Conservation (phyloP, 805 yeast species). For the Scheffersomyces spartinae region DNA sequence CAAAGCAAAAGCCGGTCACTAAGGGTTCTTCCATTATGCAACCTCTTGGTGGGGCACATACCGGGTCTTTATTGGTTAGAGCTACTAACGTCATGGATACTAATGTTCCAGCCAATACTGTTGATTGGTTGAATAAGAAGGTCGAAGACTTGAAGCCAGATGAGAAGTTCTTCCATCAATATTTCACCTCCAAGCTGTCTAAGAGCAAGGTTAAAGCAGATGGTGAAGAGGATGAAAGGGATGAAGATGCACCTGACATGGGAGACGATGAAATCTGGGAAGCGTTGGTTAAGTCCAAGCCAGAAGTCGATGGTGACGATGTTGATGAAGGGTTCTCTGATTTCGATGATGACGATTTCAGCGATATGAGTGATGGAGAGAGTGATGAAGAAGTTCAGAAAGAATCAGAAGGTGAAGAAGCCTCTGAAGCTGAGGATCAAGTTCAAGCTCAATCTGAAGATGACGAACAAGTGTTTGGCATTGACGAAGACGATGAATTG, state of each 20-base stretch:
- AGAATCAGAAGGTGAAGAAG: conserved; percentile 3
- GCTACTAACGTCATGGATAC: conserved; percentile 35
- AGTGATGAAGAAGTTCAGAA: conserved; percentile 22
- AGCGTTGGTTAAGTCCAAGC: conserved; percentile 64
- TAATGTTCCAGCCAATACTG: conserved; percentile 69
- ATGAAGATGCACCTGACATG: conserved; percentile 33
- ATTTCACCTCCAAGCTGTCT: conserved; percentile 53
- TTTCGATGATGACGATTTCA: conserved; percentile 34
- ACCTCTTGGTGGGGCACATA: conserved; percentile 81
- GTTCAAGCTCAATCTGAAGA: conserved; percentile 12
- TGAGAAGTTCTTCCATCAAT: conserved; percentile 80
- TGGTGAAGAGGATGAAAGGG: conserved; percentile 17
- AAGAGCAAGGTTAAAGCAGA: conserved; percentile 15
- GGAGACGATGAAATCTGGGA: conserved; percentile 72
- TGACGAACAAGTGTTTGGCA: conserved; percentile 10
- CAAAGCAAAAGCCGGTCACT: conserved; percentile 62
- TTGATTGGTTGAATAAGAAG: conserved; percentile 67
- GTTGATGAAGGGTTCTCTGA: conserved; percentile 23
- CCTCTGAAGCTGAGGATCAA: conserved; percentile 7
- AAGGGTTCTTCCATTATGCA: conserved; percentile 95
- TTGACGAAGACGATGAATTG: conserved; percentile 18
- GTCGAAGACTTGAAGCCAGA: conserved; percentile 67
- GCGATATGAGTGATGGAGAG: conserved; percentile 32
- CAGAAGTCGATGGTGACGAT: conserved; percentile 40
- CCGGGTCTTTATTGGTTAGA: conserved; percentile 56